Conservation (phyloP, 768 basidiomycete genomes). For the Rhodotorula sphaerocarpa region DNA sequence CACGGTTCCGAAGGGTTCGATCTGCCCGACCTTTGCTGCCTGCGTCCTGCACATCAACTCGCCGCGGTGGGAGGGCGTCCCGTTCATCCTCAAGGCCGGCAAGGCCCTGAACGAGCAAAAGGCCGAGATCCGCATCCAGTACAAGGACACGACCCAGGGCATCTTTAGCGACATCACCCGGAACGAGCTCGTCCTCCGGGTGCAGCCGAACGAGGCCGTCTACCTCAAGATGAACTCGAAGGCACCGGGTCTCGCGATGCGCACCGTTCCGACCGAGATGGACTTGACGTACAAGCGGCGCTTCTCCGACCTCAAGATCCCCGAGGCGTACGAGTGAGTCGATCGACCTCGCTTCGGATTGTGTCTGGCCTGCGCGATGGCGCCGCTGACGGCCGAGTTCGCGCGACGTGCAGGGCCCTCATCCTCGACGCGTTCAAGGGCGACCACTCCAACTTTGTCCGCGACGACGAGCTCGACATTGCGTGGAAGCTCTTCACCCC, state of each 20-base stretch:
- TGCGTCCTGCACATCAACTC: slow-evolving; percentile 85
- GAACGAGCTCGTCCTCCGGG: slow-evolving; percentile 94
- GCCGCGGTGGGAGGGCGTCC: slow-evolving; percentile 96
- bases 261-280: slow-evolving; percentile 92
- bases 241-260: slow-evolving; percentile 79
- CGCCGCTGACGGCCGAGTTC: too few relatives aligned
- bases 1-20: slow-evolving; percentile 83
- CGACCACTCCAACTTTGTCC: slow-evolving; percentile 99
- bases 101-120: slow-evolving; percentile 99
- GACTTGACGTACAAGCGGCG: slow-evolving; percentile 95
- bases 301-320: slow-evolving; percentile 81
- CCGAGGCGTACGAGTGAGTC: slow-evolving; percentile 69
- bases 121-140: slow-evolving; percentile 95
- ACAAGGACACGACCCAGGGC: slow-evolving; percentile 92
- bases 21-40: slow-evolving; percentile 90
- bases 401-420: slow-evolving; percentile 60
- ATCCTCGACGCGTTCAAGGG: slow-evolving; percentile 92
- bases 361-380: not conserved
- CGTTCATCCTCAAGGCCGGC: slow-evolving; percentile 95
- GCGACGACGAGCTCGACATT: slow-evolving; percentile 90
- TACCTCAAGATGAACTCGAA: slow-evolving; percentile 97
- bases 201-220: slow-evolving; percentile 90
- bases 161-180: slow-evolving; percentile 94
- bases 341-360: not conserved
- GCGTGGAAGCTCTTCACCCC: slow-evolving; percentile 99